Conservation (phyloP, 2,329 filamentous ascomycete species). For the Ophiocordyceps camponoti-saundersi region DNA sequence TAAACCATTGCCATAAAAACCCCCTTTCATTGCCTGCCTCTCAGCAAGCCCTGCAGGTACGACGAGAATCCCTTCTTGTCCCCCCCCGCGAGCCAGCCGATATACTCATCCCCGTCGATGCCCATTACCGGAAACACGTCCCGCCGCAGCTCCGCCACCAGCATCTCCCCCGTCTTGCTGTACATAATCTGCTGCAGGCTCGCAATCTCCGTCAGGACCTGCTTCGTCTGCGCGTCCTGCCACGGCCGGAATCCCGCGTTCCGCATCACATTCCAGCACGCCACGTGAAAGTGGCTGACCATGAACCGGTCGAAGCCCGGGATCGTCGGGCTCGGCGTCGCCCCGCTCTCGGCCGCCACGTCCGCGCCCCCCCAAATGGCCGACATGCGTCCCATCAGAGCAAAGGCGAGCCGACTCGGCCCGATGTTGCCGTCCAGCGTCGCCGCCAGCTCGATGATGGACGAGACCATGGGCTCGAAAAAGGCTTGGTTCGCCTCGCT, state of each 20-base stretch:
- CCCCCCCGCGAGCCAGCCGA: slow-evolving; percentile 38
- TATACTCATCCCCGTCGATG: slow-evolving; percentile 41
- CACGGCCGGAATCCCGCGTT: slow-evolving; percentile 65
- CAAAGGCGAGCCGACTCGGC: slow-evolving; percentile 58
- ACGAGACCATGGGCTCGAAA: slow-evolving; percentile 75
- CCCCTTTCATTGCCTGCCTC: slow-evolving; percentile 18
- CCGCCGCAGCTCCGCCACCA: slow-evolving; percentile 51
- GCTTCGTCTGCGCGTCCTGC: slow-evolving; percentile 69
- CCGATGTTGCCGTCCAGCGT: slow-evolving; percentile 50
- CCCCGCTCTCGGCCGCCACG: slow-evolving; percentile 30
- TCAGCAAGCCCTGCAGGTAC: slow-evolving; percentile 45
- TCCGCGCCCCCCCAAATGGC: slow-evolving; percentile 83
- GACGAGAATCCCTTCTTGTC: slow-evolving; percentile 45
- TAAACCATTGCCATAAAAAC: background rate
- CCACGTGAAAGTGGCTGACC: slow-evolving; percentile 71
- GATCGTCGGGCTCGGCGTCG: slow-evolving; percentile 40
- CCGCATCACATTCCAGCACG: slow-evolving; percentile 78
- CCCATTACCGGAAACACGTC: slow-evolving; percentile 49
- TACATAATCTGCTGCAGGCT: slow-evolving; percentile 79
- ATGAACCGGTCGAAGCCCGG: slow-evolving; percentile 88
- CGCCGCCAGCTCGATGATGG: slow-evolving; percentile 69
- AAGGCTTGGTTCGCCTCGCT: slow-evolving; percentile 78
- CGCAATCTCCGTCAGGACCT: slow-evolving; percentile 78
- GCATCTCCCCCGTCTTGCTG: slow-evolving; percentile 70
- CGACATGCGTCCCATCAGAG: slow-evolving; percentile 68